phyloP scores from a whole-genome alignment of 2,329 filamentous ascomycete genomes.

The Alternaria brassicicola region DNA sequence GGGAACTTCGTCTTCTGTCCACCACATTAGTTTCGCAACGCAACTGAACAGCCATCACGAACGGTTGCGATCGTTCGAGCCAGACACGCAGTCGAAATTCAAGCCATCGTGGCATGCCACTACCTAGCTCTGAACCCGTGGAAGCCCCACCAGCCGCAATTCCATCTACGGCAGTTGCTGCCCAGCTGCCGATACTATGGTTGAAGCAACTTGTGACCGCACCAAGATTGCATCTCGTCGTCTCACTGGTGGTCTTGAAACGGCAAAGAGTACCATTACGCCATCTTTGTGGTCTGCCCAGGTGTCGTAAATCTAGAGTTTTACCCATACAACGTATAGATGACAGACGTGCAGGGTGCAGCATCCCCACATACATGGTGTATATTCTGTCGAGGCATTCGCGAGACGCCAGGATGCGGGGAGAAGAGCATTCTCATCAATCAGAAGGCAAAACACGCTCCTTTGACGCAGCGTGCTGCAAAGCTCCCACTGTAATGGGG shows the following conservation, averaged over 20 bases:
- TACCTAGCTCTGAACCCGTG: not conserved
- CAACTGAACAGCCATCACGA: not conserved
- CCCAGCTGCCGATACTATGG: slow-evolving; percentile 7
- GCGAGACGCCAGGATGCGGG: not conserved
- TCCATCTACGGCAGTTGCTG: slow-evolving; percentile 13
- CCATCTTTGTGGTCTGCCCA: not conserved
- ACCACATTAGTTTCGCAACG: not conserved
- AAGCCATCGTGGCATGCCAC: not conserved
- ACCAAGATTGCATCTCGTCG: not conserved
- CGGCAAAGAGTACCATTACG: not conserved
- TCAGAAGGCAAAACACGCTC: not conserved
- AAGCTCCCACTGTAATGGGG: not conserved
- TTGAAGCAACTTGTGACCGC: not conserved
- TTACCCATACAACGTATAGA: slow-evolving; percentile 9
- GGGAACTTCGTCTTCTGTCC: not conserved
- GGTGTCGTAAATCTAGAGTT: not conserved
- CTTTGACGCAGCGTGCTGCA: not conserved
- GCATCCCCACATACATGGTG: not conserved
- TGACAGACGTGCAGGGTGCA: not conserved
- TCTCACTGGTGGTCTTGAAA: not conserved
- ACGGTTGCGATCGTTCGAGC: not conserved
- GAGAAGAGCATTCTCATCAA: not conserved
- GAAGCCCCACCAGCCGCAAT: slow-evolving; percentile 8
- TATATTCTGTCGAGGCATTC: not conserved
- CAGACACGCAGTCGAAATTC: not conserved